phyloP scores from a whole-genome alignment of 805 yeast species.

The Yamadazyma scolyti region DNA sequence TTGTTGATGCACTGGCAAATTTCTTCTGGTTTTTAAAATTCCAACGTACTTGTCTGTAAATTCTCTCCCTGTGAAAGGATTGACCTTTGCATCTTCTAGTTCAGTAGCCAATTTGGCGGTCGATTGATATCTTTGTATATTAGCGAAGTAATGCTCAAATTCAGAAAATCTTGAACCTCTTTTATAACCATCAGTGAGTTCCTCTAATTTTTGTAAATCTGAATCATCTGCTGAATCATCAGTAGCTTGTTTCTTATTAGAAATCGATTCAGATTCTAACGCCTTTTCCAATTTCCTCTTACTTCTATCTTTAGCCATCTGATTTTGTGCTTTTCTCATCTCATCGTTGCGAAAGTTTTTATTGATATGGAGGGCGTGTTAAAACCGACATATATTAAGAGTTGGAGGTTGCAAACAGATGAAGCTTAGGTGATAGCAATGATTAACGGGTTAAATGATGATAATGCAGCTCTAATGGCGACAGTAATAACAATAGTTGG shows the following conservation, averaged over 20 bases:
- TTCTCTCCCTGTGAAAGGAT: constrained; percentile 75
- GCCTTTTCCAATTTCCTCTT: constrained; percentile 6
- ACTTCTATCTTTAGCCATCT: constrained; percentile 4
- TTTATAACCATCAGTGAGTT: not conserved
- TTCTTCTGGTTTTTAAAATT: constrained; percentile 75
- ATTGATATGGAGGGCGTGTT: too few relatives aligned
- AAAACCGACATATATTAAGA: too few relatives aligned
- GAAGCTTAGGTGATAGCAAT: too few relatives aligned
- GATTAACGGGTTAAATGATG: too few relatives aligned
- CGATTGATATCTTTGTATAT: constrained; percentile 55
- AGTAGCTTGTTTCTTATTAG: constrained; percentile 3
- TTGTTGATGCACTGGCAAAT: constrained; percentile 91
- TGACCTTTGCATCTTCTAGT: constrained; percentile 55
- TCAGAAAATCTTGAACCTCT: constrained; percentile 2
- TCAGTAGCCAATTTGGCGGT: constrained; percentile 58
- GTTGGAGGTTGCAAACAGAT: too few relatives aligned
- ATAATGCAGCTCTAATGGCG: too few relatives aligned
- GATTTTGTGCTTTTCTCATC: constrained; percentile 1
- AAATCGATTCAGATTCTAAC: not conserved
- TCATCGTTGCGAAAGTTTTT: constrained; percentile 8
- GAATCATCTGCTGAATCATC: constrained; percentile 6
- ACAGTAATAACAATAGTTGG: too few relatives aligned
- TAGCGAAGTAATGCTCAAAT: constrained; percentile 3
- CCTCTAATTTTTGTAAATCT: constrained; percentile 1
- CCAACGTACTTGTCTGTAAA: constrained; percentile 68